Percentiles rank a stretch among this genome's conserved stretches.
These are phyloP conservation scores for Microbotryum violaceum DNA, from an alignment of 1,284 basidiomycete species.

Conservation along the genomic window DNA sequence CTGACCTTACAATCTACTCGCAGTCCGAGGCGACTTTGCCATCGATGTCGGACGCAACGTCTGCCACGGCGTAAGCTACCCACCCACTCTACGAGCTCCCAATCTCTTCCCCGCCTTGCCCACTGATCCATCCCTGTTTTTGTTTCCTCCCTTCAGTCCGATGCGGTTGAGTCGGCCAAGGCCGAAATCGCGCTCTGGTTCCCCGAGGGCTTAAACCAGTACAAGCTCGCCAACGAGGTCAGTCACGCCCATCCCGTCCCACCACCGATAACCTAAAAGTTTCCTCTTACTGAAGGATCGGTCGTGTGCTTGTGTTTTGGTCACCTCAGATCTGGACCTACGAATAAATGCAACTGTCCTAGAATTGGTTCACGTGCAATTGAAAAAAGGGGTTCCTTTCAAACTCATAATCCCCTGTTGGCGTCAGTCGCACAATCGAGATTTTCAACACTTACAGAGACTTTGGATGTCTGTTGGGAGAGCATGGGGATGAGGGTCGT, in stretches of 20 bases:
- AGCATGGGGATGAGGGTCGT: no score
- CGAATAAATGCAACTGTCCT: not conserved
- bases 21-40: slow-evolving; percentile 78
- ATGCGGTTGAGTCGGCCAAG: slow-evolving; percentile 50
- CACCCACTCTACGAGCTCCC: slow-evolving; percentile 37
- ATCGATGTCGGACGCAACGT: slow-evolving; percentile 86
- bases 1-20: no score
- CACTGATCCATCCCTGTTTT: not conserved
- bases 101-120: slow-evolving; percentile 51
- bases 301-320: no score
- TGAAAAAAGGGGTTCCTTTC: no score
- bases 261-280: no score
- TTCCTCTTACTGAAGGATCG: no score
- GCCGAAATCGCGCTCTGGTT: slow-evolving; percentile 82
- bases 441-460: no score
- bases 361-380: no score
- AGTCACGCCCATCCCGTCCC: not conserved
- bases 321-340: not conserved
- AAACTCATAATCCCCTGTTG: no score
- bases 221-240: slow-evolving; percentile 5
- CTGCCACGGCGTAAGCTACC: slow-evolving; percentile 64
- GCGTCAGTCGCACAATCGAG: no score
- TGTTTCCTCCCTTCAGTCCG: slow-evolving; percentile 50
- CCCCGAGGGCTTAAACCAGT: slow-evolving; percentile 36
- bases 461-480: no score